Evolutionary conservation across 129 eudicot species (phyloP).

Genomic region (Helichrysum umbraculigerum): DNA sequence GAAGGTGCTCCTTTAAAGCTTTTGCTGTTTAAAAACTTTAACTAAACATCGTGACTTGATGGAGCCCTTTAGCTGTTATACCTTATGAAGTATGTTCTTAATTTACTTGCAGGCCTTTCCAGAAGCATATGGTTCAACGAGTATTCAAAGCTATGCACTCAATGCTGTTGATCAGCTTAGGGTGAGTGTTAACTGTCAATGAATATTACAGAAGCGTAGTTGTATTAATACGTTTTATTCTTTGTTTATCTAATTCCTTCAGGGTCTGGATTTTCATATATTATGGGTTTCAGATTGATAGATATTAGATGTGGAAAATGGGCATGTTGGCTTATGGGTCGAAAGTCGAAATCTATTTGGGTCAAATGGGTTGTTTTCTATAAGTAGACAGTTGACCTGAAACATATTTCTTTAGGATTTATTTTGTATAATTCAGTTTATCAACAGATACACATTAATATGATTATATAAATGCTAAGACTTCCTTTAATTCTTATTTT

Average conservation of each 20-base stretch:
- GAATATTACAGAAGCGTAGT: not conserved
- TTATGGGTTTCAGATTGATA: not conserved
- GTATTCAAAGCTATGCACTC: slow-evolving; percentile 53
- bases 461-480: too few relatives aligned
- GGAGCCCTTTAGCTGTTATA: not conserved
- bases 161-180: slow-evolving; percentile 68
- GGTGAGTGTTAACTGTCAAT: slow-evolving; percentile 54
- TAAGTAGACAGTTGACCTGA: not conserved
- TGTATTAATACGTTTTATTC: not conserved
- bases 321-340: slow-evolving; percentile 2
- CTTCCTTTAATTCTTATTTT: too few relatives aligned
- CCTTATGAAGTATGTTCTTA: slow-evolving; percentile 15
- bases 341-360: not conserved
- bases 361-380: not conserved
- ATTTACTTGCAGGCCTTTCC: slow-evolving; percentile 70
- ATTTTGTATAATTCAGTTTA: too few relatives aligned
- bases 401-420: not conserved
- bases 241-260: slow-evolving; percentile 5
- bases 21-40: not conserved
- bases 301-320: not conserved
- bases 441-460: too few relatives aligned
- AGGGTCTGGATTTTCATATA: not conserved
- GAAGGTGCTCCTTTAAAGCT: slow-evolving; percentile 52
- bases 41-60: not conserved
- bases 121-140: slow-evolving; percentile 43